Evolutionary conservation across 805 yeast species (phyloP).

Genomic region (Pichia thaimueangensis): DNA sequence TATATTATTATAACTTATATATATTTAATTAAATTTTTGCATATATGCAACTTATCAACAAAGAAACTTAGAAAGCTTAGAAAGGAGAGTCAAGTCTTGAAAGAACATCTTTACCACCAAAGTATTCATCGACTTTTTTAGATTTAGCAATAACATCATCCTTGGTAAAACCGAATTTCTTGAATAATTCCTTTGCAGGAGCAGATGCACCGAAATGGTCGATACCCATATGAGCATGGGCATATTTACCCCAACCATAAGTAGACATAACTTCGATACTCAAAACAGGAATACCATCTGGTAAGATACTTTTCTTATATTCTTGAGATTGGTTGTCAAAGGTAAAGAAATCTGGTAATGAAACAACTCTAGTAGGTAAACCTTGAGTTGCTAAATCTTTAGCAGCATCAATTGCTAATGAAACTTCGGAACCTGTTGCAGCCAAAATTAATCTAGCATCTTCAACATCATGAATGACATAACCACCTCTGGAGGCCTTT

Average conservation of each 20-base stretch:
- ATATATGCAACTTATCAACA: too few species aligned
- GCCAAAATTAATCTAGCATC: conserved; percentile 70
- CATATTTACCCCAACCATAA: conserved; percentile 88
- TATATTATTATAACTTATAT: too few species aligned
- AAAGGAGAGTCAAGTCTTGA: conserved; percentile 83
- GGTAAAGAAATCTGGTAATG: conserved; percentile 87
- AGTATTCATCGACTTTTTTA: conserved; percentile 68
- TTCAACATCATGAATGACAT: conserved; percentile 56
- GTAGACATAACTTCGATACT: conserved; percentile 92
- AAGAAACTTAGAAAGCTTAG: too few species aligned
- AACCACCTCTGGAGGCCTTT: conserved; percentile 94
- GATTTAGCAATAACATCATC: conserved; percentile 91
- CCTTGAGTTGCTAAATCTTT: conserved; percentile 62
- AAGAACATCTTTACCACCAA: conserved; percentile 63
- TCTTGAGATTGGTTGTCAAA: conserved; percentile 78
- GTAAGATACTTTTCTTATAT: conserved; percentile 81
- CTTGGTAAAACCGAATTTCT: conserved; percentile 82
- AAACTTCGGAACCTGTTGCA: conserved; percentile 93
- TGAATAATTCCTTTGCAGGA: conserved; percentile 75
- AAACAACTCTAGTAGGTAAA: conserved; percentile 74
- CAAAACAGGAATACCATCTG: conserved; percentile 89
- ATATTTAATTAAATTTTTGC: too few species aligned
- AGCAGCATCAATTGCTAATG: conserved; percentile 75
- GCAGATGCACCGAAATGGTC: conserved; percentile 97
- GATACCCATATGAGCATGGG: conserved; percentile 95